Base-by-base conservation (phyloP, 495 filamentous ascomycete species). In the Penicillium cosmopolitanum region DNA sequence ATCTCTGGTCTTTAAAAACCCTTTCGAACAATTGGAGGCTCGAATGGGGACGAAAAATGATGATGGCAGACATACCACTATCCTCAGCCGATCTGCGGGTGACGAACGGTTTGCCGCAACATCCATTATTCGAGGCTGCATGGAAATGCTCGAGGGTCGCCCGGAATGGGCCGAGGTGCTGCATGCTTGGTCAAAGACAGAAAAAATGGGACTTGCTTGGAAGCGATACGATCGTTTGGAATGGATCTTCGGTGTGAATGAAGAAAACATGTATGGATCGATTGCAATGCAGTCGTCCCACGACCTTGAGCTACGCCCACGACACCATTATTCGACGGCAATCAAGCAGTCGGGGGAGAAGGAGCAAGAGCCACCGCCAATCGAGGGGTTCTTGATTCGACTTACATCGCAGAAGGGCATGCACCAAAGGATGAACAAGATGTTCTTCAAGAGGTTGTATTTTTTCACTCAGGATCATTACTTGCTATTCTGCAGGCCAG, bases 211-310 rank as follows among this genome's bases (percentile, higher is more conserved):
- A 2, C 76, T 92, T 52, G 89, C 87, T 15, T 92, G 89, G 89
- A 89, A 87, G 65, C 80, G 89, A 35, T 92, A 91, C 64, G 89
- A 92, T 64, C 81, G 89, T 13, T 73, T 92, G 9, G 89, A 92
- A 69, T 92, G 89, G 89, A 73, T 92, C 7, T 81, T 87, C 70
- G 89, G 89, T 16, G 75, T 73, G 5, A 87, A 89, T 51, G 88
- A 91, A 67, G 80, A 85, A 57, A 85, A 83, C 44, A 91, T 92
- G 88, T 89, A 90, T 62, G 89, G 89, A 5, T 83, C 87, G 0
- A 82, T 92, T 13, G 89, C 84, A 21, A 91, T 92, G 88, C 77
- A 85, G 62, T 84, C 80, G 43, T 87, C 89, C 0, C 89, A 92
- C 68, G 88, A 91, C 28, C 84, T 92, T 38, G 89, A 92, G 69